phyloP scores from a whole-genome alignment of 2,329 filamentous ascomycete species.

The Bipolaris gigantea region DNA sequence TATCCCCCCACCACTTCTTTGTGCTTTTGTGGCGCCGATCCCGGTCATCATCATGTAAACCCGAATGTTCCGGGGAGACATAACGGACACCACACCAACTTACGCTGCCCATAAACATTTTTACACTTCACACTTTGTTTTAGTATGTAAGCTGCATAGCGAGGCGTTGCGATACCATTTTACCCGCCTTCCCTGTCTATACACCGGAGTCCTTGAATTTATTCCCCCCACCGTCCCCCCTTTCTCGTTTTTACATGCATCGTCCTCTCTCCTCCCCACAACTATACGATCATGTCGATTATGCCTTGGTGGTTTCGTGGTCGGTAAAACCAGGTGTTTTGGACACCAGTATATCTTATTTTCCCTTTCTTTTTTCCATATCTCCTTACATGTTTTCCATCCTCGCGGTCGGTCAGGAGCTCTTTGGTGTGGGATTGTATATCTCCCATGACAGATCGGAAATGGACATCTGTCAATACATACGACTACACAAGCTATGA shows the following conservation, averaged over 20 bases:
- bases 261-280: background rate
- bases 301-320: background rate
- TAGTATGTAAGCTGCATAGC: conserved; percentile 37
- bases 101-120: background rate
- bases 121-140: conserved; percentile 8
- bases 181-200: conserved; percentile 13
- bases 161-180: conserved; percentile 44
- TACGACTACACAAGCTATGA: background rate
- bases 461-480: background rate
- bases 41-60: background rate
- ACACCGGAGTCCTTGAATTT: conserved; percentile 8
- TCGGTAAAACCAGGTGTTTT: background rate
- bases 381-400: background rate
- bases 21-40: background rate
- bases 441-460: background rate
- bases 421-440: background rate
- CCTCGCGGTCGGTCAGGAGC: background rate
- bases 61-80: too few species aligned
- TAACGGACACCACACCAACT: background rate
- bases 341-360: background rate
- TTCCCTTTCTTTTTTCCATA: background rate
- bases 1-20: background rate
- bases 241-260: background rate
- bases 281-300: background rate
- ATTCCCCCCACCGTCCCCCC: conserved; percentile 11